Evolutionary conservation across 345 rosid species (phyloP).

Genomic region (Clausena lansium): DNA sequence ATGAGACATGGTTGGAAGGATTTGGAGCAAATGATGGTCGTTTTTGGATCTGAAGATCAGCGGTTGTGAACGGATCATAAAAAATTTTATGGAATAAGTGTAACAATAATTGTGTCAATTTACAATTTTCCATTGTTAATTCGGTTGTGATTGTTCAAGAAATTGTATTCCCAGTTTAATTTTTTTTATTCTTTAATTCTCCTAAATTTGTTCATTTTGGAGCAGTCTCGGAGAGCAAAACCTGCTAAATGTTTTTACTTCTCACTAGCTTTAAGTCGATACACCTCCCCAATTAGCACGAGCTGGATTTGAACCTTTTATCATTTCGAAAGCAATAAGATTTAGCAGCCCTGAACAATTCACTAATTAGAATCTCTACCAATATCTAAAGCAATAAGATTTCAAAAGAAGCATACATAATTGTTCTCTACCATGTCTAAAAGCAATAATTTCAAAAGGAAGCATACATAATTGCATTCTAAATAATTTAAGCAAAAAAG

Average conservation of each 20-base stretch:
- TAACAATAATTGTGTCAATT: background rate
- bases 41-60: constrained; percentile 38
- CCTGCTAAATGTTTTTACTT: background rate
- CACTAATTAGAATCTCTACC: too few relatives aligned
- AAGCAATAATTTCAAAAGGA: too few relatives aligned
- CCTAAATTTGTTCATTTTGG: background rate
- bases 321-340: too few relatives aligned
- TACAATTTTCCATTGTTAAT: background rate
- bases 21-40: constrained; percentile 41
- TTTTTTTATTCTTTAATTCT: background rate
- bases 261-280: background rate
- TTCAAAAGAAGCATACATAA: too few relatives aligned
- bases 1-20: constrained; percentile 72
- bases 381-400: too few relatives aligned
- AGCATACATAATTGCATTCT: too few relatives aligned
- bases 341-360: too few relatives aligned
- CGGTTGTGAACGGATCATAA: constrained; percentile 9
- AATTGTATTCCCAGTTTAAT: background rate
- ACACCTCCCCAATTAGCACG: background rate
- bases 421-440: too few relatives aligned
- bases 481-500: background rate
- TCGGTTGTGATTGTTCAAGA: background rate
- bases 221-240: background rate
- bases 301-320: too few relatives aligned
- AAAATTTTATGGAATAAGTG: background rate